Evolutionary conservation across 345 rosid genomes (phyloP), one percentile per base, ranked within the genome.

Genomic region (Populus deltoides): DNA sequence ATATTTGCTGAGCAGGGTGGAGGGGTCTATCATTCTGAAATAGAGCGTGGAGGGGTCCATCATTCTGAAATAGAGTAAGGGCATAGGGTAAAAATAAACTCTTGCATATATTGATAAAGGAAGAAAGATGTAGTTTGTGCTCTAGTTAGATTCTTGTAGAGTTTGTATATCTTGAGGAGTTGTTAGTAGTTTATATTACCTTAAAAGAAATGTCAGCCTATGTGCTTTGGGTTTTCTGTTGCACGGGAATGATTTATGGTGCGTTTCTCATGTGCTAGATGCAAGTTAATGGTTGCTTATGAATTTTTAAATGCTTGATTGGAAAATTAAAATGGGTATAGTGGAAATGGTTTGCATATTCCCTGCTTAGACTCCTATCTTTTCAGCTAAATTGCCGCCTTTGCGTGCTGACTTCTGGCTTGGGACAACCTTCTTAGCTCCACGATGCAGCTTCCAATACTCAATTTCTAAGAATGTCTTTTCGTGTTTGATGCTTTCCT

Each of bases 101-200:
- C n/a, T 25, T 7, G 25, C 25, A 8, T 39, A 1, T 39, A 8
- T 39, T 39, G 6, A 24, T 20, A 16, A 75, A 36, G 68, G 43
- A 59, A 38, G 53, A 73, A 22, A 41, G 39, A 38, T 68, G 16
- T 36, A 39, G 16, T n/a, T 65, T 25, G 49, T 25, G 66, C 51
- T 63, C 31, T 75, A 45, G 47, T 75, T 75, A 20, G 43, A 47
- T 49, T 66, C 68, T 22, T 75, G 71, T 51, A 25, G 15, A 45
- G 63, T 33, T 49, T 12, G 31, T 11, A 15, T 43, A 2, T n/a
- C 18, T 74, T 27, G 15, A 22, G 16, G 11, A n/a, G 1, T 29
- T 22, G 2, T 62, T 22, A 43, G 6, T 65, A 62, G 41, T 29
- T 41, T 27, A 27, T 63, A 38, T 11, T 18, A 41, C 66, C 25